A percentile compares a stretch with the other conserved stretches of the same genome.
Evolutionary conservation across 495 filamentous ascomycete species (phyloP).

Genomic region (Lophiotrema nucula): DNA sequence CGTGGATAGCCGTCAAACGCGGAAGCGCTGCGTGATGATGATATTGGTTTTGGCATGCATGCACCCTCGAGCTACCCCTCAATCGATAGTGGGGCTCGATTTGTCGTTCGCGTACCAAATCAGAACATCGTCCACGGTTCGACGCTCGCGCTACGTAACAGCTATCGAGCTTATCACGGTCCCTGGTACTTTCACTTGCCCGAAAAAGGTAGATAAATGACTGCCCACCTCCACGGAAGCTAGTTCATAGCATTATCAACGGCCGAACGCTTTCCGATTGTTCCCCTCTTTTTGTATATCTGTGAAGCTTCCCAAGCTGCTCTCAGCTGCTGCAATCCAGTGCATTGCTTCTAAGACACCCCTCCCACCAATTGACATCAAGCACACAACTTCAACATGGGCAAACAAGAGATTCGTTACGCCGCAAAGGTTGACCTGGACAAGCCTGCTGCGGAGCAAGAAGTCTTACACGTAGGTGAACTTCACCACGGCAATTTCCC

Average conservation of each 20-base stretch:
- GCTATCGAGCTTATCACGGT: slow-evolving; percentile 29
- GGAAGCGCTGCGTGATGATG: slow-evolving; percentile 25
- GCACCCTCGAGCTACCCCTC: slow-evolving; percentile 31
- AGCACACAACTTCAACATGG: slow-evolving; percentile 27
- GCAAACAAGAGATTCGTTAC: slow-evolving; percentile 58
- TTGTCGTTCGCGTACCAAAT: slow-evolving; percentile 10
- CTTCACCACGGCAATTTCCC: too few relatives aligned
- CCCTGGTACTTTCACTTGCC: slow-evolving; percentile 23
- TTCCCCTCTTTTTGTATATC: slow-evolving; percentile 28
- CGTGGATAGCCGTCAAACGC: neutral
- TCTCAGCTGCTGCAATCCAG: too few relatives aligned
- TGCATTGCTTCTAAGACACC: neutral
- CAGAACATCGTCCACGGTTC: slow-evolving; percentile 6
- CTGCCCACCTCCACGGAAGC: slow-evolving; percentile 12
- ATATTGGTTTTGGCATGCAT: neutral
- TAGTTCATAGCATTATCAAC: slow-evolving; percentile 18
- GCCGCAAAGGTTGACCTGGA: slow-evolving; percentile 74
- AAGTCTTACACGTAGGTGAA: slow-evolving; percentile 73
- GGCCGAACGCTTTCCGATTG: neutral
- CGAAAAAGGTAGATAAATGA: slow-evolving; percentile 5
- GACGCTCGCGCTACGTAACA: slow-evolving; percentile 29
- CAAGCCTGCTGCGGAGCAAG: slow-evolving; percentile 73
- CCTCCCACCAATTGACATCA: neutral
- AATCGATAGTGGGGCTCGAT: slow-evolving; percentile 18
- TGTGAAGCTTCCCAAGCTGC: neutral